Evolutionary conservation across 202 grass and related monocot species (phyloP).

Genomic region (Setaria viridis): DNA sequence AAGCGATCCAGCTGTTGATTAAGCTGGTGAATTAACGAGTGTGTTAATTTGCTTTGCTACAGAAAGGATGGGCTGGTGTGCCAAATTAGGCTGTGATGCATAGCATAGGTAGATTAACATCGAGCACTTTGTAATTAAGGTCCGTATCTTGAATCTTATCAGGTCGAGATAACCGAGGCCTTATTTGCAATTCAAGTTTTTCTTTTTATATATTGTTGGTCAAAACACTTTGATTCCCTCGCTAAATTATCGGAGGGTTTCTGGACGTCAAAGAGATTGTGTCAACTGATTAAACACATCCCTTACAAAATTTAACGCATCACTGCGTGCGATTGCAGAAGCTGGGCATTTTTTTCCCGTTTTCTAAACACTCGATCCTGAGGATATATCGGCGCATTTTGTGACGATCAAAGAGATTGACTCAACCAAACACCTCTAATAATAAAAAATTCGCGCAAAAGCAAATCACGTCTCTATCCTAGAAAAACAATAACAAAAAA

Average conservation of each 20-base stretch:
- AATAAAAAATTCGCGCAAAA: too few species aligned
- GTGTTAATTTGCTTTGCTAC: neutral
- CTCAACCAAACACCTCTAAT: too few species aligned
- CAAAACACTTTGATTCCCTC: too few species aligned
- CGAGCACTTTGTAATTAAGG: neutral
- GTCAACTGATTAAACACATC: too few species aligned
- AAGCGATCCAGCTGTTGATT: neutral
- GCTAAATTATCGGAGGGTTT: too few species aligned
- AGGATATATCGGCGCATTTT: too few species aligned
- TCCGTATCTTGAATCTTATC: neutral
- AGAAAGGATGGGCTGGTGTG: neutral
- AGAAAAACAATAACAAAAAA: neutral
- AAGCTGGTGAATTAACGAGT: slow-evolving; percentile 12
- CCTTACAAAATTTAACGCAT: too few species aligned
- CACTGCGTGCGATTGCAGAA: too few species aligned
- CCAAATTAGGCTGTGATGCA: neutral
- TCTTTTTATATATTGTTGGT: neutral
- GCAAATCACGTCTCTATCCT: neutral
- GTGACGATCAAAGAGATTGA: too few species aligned
- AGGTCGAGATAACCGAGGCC: neutral
- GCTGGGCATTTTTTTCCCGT: too few species aligned
- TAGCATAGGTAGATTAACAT: neutral
- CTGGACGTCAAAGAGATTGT: too few species aligned
- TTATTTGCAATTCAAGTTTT: neutral
- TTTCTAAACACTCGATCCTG: too few species aligned